Evolutionary conservation across 169 alveolate species (phyloP), one percentile per base, ranked within the genome.

Genomic region (Eimeria falciformis): DNA sequence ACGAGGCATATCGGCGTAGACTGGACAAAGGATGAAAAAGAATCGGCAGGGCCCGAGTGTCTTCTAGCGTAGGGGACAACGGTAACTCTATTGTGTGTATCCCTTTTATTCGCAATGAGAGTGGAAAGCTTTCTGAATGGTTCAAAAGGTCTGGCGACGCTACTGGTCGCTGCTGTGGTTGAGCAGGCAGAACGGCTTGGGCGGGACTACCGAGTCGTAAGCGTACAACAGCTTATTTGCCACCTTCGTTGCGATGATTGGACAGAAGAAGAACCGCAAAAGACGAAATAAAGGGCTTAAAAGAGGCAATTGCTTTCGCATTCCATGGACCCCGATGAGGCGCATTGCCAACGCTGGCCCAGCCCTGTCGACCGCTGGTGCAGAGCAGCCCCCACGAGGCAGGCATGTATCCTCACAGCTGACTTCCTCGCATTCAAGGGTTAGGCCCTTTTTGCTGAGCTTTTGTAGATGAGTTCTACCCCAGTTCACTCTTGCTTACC

Each of bases 351-450:
- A 50, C n/a, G n/a, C 14, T 7, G 56, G 50, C 18, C 55, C 5
- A 56, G 6, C 82, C 82, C 12, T 23, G 5, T 25, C 82, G 82
- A 71, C 82, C 82, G 82, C 29, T 71, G 82, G 82, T 71, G 82
- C 55, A 23, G 56, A 5, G 50, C 55, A 71, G 56, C 45, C 17
- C 55, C 2, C 33, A 3, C 50, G 4, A 25, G n/a, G 79, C 47
- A n/a, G n/a, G 21, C 23, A 7, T 17, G 46, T 29, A 68, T 11
- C 37, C 47, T 12, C 18, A 11, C 23, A 6, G 50, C 4, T 37
- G 45, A 4, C 50, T 71, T 71, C 55, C 82, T 71, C 23, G 6
- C 50, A 5, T 71, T 29, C 56, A 11, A 14, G 14, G 62, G n/a
- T 14, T 11, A 7, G 7, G 62, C 14, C 7, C 62, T 11, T 11